Percentiles rank a stretch among this genome's conserved stretches.
These are phyloP conservation scores for Lasiodiplodia hormozganensis DNA, from an alignment of 2,329 filamentous ascomycete genomes.

Conservation along the genomic window DNA sequence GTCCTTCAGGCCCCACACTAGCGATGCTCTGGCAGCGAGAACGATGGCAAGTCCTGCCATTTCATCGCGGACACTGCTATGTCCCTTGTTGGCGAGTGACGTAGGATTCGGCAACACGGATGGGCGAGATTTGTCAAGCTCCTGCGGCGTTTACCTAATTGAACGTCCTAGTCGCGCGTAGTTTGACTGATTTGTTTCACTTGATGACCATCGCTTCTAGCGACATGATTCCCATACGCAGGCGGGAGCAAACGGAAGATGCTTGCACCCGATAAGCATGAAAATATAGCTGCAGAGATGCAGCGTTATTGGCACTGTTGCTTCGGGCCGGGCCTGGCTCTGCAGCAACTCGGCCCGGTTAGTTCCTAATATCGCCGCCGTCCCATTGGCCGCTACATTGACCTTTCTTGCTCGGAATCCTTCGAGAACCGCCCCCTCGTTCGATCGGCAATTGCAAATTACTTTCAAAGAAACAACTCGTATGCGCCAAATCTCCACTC, in stretches of 20 bases:
- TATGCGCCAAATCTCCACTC: background rate
- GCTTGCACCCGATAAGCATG: background rate
- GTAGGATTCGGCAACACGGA: background rate
- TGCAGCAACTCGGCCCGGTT: constrained; percentile 6
- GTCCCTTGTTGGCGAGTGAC: background rate
- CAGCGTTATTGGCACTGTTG: background rate
- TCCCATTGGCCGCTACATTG: background rate
- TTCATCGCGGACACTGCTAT: background rate
- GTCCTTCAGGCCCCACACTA: background rate
- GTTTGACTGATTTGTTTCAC: background rate
- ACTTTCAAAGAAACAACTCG: too few relatives aligned
- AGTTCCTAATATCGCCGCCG: background rate
- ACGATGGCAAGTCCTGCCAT: background rate
- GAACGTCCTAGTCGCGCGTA: background rate
- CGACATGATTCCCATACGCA: background rate
- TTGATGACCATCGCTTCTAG: background rate
- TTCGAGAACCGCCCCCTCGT: background rate
- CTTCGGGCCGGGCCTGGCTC: constrained; percentile 2
- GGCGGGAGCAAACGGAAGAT: background rate
- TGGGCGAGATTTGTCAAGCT: background rate
- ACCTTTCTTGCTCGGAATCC: background rate
- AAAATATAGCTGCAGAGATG: background rate
- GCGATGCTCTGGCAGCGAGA: background rate
- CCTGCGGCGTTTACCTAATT: background rate
- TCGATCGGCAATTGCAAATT: constrained; percentile 3